Conservation (phyloP, 768 basidiomycete genomes). For the Mycena vitilis region DNA sequence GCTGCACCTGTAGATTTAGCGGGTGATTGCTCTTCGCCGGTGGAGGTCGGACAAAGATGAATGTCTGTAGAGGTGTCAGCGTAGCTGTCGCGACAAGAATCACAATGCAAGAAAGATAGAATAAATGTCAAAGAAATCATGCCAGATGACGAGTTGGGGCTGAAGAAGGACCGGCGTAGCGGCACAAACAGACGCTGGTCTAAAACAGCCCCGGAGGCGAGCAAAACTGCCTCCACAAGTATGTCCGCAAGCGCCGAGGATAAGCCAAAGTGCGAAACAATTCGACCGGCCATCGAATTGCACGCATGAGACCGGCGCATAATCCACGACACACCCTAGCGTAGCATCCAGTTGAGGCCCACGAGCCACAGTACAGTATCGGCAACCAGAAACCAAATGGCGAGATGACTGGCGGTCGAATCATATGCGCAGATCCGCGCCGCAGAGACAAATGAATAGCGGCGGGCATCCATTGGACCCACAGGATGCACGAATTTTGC, state of each 20-base stretch:
- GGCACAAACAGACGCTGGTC: neutral
- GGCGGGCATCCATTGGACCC: too few species aligned
- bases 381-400: neutral
- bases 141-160: neutral
- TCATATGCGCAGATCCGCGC: too few species aligned
- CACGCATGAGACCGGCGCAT: too few species aligned
- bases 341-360: neutral
- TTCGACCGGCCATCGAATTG: too few species aligned
- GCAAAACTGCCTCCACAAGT: neutral
- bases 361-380: neutral
- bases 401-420: neutral
- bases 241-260: neutral
- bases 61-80: constrained; percentile 64
- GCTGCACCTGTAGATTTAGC: constrained; percentile 91
- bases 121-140: neutral
- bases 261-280: too few species aligned
- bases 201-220: neutral
- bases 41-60: constrained; percentile 92
- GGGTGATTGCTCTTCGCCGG: constrained; percentile 88
- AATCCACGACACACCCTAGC: too few species aligned
- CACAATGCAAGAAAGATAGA: constrained; percentile 5
- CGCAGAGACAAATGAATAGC: too few species aligned
- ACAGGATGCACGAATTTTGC: too few species aligned
- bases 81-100: neutral
- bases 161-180: neutral